A percentile compares a stretch with the other conserved stretches of the same genome.
Conservation (phyloP, 805 yeast genomes). For the Suhomyces prunicola region DNA sequence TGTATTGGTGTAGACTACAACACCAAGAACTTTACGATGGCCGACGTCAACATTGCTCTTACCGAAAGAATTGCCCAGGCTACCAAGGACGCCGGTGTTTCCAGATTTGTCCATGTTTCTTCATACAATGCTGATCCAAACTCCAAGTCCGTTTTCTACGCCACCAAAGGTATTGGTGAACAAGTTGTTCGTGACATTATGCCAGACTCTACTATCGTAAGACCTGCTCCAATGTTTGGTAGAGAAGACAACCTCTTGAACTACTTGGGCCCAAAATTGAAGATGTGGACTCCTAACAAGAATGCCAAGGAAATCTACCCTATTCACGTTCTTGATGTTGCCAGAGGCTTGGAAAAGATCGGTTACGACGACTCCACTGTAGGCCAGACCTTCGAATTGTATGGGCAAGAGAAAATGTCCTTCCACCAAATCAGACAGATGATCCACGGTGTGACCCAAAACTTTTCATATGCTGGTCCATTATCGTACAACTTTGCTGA, state of each 20-base stretch:
- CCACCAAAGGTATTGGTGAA: conserved; percentile 80
- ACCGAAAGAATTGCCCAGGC: conserved; percentile 76
- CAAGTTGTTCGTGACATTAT: conserved; percentile 60
- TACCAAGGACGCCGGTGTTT: conserved; percentile 63
- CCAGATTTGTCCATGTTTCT: conserved; percentile 76
- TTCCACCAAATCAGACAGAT: conserved; percentile 64
- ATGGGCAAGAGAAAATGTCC: conserved; percentile 65
- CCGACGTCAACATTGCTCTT: conserved; percentile 78
- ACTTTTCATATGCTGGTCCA: conserved; percentile 45
- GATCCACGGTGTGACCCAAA: conserved; percentile 61
- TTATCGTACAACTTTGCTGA: conserved; percentile 41
- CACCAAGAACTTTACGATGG: conserved; percentile 79
- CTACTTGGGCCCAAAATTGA: conserved; percentile 51
- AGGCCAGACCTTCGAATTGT: conserved; percentile 72
- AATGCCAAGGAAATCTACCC: conserved; percentile 65
- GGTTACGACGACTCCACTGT: conserved; percentile 78
- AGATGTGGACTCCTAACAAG: conserved; percentile 64
- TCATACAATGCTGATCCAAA: conserved; percentile 70
- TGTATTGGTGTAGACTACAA: conserved; percentile 71
- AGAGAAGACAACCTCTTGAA: conserved; percentile 68
- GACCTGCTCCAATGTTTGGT: conserved; percentile 82
- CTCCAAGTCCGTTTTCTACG: conserved; percentile 67
- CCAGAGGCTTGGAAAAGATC: conserved; percentile 71
- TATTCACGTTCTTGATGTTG: conserved; percentile 74
- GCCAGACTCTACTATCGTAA: conserved; percentile 79